phyloP scores from a whole-genome alignment of 2,329 filamentous ascomycete species.

The Stemphylium vesicarium region DNA sequence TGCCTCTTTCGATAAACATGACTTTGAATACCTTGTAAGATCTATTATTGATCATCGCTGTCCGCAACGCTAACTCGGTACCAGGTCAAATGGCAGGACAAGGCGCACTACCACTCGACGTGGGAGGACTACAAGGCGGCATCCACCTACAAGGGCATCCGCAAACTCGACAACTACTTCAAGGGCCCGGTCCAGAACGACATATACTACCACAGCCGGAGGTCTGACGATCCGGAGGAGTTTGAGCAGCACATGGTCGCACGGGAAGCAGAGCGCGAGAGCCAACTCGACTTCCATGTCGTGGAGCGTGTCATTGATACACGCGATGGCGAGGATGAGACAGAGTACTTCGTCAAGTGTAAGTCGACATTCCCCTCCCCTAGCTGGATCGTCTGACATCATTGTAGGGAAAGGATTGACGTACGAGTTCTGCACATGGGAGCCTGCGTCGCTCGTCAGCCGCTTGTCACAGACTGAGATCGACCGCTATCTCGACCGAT shows the following conservation, averaged over 20 bases:
- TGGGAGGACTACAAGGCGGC: conserved; percentile 86
- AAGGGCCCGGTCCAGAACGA: conserved; percentile 82
- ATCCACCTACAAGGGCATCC: conserved; percentile 78
- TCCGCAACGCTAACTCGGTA: conserved; percentile 17
- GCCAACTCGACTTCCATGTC: conserved; percentile 85
- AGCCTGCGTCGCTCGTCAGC: conserved; percentile 75
- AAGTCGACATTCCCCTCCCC: conserved; percentile 29
- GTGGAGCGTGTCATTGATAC: conserved; percentile 91
- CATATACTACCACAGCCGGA: conserved; percentile 64
- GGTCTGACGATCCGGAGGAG: conserved; percentile 76
- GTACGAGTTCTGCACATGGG: conserved; percentile 97
- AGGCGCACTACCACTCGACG: conserved; percentile 92
- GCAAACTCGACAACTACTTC: conserved; percentile 94
- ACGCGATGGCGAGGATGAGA: conserved; percentile 77
- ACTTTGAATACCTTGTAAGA: conserved; percentile 78
- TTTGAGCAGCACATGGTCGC: conserved; percentile 96
- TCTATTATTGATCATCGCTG: conserved; percentile 23
- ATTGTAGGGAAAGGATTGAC: conserved; percentile 75
- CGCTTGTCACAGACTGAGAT: conserved; percentile 85
- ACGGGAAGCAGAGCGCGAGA: conserved; percentile 86
- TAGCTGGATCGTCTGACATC: conserved; percentile 30
- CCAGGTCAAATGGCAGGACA: conserved; percentile 95
- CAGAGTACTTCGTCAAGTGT: conserved; percentile 95
- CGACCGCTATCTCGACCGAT: conserved; percentile 86
- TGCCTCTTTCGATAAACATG: conserved; percentile 62